phyloP scores from a whole-genome alignment of 1,284 basidiomycete species.

The Xerocomus nothofagi region DNA sequence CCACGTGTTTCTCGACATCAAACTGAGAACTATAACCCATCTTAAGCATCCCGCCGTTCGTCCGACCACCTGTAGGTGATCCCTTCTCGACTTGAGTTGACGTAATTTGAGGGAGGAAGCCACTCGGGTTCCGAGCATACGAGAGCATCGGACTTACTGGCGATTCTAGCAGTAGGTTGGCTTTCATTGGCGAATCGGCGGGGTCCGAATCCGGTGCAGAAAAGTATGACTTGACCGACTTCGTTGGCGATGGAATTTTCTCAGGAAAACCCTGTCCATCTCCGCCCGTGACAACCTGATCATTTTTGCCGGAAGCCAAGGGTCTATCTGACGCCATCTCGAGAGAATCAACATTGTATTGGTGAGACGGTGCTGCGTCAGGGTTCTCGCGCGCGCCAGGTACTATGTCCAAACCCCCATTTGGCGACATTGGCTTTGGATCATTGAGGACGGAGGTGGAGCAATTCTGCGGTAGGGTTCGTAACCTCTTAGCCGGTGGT shows the following conservation, averaged over 20 bases:
- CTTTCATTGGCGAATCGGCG: conserved; percentile 30
- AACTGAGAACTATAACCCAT: conserved; percentile 49
- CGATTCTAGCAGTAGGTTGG: conserved; percentile 35
- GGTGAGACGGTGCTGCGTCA: conserved; percentile 1
- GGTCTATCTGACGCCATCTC: conserved; percentile 1
- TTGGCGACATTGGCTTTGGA: conserved; percentile 4
- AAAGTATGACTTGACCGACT: conserved; percentile 41
- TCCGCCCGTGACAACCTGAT: background rate
- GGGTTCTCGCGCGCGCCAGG: background rate
- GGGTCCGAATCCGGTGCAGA: conserved; percentile 44
- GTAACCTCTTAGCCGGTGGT: conserved; percentile 23
- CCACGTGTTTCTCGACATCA: conserved; percentile 45
- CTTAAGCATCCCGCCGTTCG: conserved; percentile 31
- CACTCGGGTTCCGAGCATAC: conserved; percentile 36
- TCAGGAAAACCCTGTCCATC: conserved; percentile 1
- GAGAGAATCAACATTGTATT: background rate
- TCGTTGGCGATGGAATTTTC: conserved; percentile 33
- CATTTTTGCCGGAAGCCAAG: conserved; percentile 7
- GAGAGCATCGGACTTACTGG: conserved; percentile 42
- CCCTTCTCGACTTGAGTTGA: conserved; percentile 39
- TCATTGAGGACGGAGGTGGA: background rate
- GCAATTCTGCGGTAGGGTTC: conserved; percentile 6
- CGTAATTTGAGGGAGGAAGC: conserved; percentile 41
- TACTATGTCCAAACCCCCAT: conserved; percentile 3
- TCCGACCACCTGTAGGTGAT: conserved; percentile 15